These are phyloP conservation scores for Dactylellina leptospora DNA, from an alignment of 2,329 filamentous ascomycete species.

Conservation along the genomic window DNA sequence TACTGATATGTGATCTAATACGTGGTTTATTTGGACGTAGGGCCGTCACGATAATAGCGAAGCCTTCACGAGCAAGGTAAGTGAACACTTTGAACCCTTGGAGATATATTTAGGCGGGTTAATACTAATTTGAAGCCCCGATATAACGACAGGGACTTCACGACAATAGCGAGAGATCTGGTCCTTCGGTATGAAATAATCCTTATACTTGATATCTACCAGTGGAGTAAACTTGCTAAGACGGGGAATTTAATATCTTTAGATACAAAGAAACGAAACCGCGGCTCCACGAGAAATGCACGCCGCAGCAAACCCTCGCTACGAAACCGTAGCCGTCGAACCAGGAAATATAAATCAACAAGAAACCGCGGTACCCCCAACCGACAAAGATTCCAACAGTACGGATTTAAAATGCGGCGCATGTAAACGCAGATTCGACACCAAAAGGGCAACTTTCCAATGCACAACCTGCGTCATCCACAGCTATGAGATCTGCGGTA, in stretches of 20 bases:
- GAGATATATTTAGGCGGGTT: no score
- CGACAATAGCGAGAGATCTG: neutral
- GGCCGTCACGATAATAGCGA: neutral
- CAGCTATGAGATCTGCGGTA: slow-evolving; percentile 7
- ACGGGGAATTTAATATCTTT: no score
- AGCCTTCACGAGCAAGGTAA: neutral
- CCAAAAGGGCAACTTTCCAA: slow-evolving; percentile 7
- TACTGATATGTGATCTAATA: neutral
- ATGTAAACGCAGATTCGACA: slow-evolving; percentile 1
- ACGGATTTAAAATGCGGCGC: no score
- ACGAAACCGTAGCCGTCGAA: slow-evolving; percentile 4
- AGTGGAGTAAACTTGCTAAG: no score
- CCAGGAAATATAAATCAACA: neutral
- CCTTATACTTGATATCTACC: no score
- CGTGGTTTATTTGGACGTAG: neutral
- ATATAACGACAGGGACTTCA: neutral
- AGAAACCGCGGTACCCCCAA: no score
- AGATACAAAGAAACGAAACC: neutral
- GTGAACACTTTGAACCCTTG: no score
- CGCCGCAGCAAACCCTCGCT: slow-evolving; percentile 2
- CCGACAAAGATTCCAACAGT: slow-evolving; percentile 2
- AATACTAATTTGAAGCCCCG: no score
- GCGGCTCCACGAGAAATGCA: neutral
- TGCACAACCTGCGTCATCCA: slow-evolving; percentile 21
- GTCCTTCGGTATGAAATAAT: no score